Evolutionary conservation across 1,284 basidiomycete species (phyloP).

Genomic region (Pterulicium gracile): DNA sequence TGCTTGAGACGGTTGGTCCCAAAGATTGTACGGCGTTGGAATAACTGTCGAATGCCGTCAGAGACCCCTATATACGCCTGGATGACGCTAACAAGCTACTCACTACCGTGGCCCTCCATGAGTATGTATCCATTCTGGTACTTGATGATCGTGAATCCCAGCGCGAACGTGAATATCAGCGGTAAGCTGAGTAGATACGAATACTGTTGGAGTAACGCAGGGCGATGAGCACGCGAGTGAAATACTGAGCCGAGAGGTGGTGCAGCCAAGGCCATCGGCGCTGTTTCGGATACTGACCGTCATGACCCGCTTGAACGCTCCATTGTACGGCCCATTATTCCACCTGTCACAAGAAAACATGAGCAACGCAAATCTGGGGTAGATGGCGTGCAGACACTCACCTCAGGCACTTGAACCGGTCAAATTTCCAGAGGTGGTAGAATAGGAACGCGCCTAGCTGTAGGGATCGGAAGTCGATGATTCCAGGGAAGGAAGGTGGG

Average conservation of each 20-base stretch:
- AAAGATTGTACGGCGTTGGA: conserved; percentile 49
- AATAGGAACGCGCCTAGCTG: conserved; percentile 54
- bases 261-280: not conserved
- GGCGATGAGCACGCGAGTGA: too few relatives aligned
- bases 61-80: not conserved
- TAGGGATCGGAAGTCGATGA: not conserved
- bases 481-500: not conserved
- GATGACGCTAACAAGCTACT: conserved; percentile 17
- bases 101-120: conserved; percentile 38
- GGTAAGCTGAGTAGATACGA: conserved; percentile 59
- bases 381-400: conserved; percentile 25
- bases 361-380: not conserved
- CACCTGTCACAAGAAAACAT: conserved; percentile 31
- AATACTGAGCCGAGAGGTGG: too few relatives aligned
- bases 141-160: conserved; percentile 60
- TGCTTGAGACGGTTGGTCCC: conserved; percentile 32
- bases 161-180: conserved; percentile 41
- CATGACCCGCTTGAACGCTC: conserved; percentile 72
- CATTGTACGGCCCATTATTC: conserved; percentile 51
- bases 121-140: conserved; percentile 51
- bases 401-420: conserved; percentile 63
- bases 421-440: conserved; percentile 69
- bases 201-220: conserved; percentile 34
- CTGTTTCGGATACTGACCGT: conserved; percentile 36
- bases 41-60: conserved; percentile 31